phyloP scores from a whole-genome alignment of 192 early-diverging fungal genomes.

The Jimgerdemannia flammicorona region DNA sequence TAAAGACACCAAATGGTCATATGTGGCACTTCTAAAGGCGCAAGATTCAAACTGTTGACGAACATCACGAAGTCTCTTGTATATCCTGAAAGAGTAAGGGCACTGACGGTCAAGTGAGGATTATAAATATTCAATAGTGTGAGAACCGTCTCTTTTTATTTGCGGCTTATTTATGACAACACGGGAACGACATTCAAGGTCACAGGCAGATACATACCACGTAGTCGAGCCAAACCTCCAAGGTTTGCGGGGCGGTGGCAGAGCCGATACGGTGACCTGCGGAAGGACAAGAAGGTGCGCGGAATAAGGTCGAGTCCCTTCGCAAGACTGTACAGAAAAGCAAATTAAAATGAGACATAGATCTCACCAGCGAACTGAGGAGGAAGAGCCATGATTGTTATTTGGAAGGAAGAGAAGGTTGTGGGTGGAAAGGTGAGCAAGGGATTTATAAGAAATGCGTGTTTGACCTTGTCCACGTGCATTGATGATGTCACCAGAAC shows the following conservation, averaged over 20 bases:
- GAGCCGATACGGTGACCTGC: constrained; percentile 44
- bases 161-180: background rate
- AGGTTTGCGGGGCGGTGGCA: constrained; percentile 29
- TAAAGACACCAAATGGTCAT: constrained; percentile 11
- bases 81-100: constrained; percentile 65
- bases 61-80: constrained; percentile 39
- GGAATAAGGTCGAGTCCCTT: too few relatives aligned
- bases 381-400: too few relatives aligned
- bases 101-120: constrained; percentile 25
- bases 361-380: too few relatives aligned
- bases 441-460: too few relatives aligned
- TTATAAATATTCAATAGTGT: background rate
- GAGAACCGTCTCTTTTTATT: background rate
- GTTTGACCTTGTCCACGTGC: too few relatives aligned
- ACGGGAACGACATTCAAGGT: too few relatives aligned
- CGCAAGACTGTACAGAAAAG: too few relatives aligned
- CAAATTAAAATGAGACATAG: too few relatives aligned
- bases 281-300: too few relatives aligned
- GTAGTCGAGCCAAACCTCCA: constrained; percentile 55
- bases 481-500: too few relatives aligned
- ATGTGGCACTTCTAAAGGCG: background rate
- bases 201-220: constrained; percentile 26
- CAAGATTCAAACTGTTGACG: constrained; percentile 2
- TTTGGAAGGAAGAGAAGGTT: too few relatives aligned
- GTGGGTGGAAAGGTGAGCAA: too few relatives aligned